Evolutionary conservation across 495 filamentous ascomycete species (phyloP).

Genomic region (Penicillium taxi): DNA sequence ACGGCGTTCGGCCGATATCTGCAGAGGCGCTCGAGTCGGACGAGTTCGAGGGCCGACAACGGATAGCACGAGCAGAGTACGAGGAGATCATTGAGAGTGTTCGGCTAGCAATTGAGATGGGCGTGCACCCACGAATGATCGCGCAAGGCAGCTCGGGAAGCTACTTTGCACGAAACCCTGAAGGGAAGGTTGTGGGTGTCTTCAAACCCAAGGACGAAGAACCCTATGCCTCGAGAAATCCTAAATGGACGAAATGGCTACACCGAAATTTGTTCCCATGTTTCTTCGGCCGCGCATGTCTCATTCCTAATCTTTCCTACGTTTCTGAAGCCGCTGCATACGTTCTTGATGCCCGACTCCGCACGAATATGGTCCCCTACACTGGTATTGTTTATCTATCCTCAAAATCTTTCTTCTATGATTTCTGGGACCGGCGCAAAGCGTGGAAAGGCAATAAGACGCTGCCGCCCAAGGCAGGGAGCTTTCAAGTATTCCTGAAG

Average conservation of each 20-base stretch:
- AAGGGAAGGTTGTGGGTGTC: slow-evolving; percentile 91
- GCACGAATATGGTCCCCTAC: slow-evolving; percentile 88
- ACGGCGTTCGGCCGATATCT: slow-evolving; percentile 69
- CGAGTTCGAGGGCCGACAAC: slow-evolving; percentile 42
- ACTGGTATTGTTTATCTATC: slow-evolving; percentile 92
- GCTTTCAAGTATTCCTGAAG: slow-evolving; percentile 95
- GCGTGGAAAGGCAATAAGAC: slow-evolving; percentile 80
- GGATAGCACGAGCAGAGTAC: slow-evolving; percentile 71
- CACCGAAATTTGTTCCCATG: slow-evolving; percentile 92
- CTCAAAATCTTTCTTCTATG: slow-evolving; percentile 96
- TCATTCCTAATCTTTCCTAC: slow-evolving; percentile 98
- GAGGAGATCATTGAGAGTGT: slow-evolving; percentile 89
- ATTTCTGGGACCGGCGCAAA: slow-evolving; percentile 88
- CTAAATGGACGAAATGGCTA: slow-evolving; percentile 95
- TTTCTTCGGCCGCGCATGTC: slow-evolving; percentile 89
- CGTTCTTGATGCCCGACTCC: slow-evolving; percentile 81
- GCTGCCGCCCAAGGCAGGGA: slow-evolving; percentile 86
- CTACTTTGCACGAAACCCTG: slow-evolving; percentile 88
- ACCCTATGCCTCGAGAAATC: slow-evolving; percentile 85
- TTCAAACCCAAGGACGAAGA: slow-evolving; percentile 99
- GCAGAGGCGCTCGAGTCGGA: slow-evolving; percentile 62
- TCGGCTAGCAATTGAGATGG: slow-evolving; percentile 78
- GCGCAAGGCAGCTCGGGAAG: slow-evolving; percentile 93
- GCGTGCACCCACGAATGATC: slow-evolving; percentile 90
- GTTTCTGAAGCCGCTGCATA: slow-evolving; percentile 97